Conservation (phyloP, 345 rosid genomes). For the Rhodomyrtus tomentosa region DNA sequence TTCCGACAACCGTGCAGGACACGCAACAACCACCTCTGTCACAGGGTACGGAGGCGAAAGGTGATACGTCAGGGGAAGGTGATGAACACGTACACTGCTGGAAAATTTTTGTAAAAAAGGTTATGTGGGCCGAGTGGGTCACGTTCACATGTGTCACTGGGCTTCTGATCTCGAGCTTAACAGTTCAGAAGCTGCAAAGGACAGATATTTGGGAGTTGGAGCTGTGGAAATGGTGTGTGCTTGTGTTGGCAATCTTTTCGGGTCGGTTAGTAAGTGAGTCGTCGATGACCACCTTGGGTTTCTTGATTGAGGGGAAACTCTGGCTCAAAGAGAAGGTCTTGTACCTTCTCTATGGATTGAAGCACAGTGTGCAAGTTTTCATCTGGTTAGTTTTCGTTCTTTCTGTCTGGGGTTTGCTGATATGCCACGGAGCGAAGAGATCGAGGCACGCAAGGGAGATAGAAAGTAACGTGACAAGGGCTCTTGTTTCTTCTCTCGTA, state of each 20-base stretch:
- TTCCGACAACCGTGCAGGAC: slow-evolving; percentile 14
- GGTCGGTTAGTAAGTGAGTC: slow-evolving; percentile 41
- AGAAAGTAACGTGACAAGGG: slow-evolving; percentile 30
- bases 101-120: slow-evolving; percentile 14
- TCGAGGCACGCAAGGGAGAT: slow-evolving; percentile 15
- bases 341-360: slow-evolving; percentile 49
- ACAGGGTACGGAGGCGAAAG: slow-evolving; percentile 6
- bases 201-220: slow-evolving; percentile 30
- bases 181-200: slow-evolving; percentile 13
- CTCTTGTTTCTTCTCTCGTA: slow-evolving; percentile 31
- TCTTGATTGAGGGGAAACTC: slow-evolving; percentile 42
- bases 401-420: slow-evolving; percentile 47
- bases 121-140: slow-evolving; percentile 15
- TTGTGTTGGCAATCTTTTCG: slow-evolving; percentile 32
- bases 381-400: slow-evolving; percentile 42
- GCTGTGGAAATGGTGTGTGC: slow-evolving; percentile 58
- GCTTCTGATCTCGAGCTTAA: slow-evolving; percentile 26
- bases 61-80: slow-evolving; percentile 7
- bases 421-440: slow-evolving; percentile 28
- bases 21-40: slow-evolving; percentile 37
- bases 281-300: slow-evolving; percentile 33
- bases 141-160: slow-evolving; percentile 19
- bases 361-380: slow-evolving; percentile 38
- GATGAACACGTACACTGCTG: slow-evolving; percentile 7
- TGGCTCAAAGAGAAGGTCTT: slow-evolving; percentile 53